Evolutionary conservation across 768 basidiomycete genomes (phyloP).

Genomic region (Sporobolomyces roseus): DNA sequence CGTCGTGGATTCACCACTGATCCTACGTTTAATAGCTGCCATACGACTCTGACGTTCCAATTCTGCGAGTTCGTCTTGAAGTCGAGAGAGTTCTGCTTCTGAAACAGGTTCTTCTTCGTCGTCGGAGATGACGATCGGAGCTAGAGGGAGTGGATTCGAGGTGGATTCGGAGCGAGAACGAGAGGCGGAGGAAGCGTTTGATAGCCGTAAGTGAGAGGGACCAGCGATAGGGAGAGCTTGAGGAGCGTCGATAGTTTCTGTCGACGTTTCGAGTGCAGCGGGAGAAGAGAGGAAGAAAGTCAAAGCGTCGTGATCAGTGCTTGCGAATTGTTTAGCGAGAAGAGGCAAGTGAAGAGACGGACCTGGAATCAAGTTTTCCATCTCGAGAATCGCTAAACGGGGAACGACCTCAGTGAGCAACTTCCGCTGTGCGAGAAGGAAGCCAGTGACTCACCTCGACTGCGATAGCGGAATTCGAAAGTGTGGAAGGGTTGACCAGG

Average conservation of each 20-base stretch:
- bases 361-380: not conserved
- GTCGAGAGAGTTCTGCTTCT: not conserved
- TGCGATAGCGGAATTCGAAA: conserved; percentile 4
- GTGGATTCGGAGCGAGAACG: no score
- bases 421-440: not conserved
- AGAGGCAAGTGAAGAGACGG: not conserved
- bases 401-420: not conserved
- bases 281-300: not conserved
- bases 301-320: not conserved
- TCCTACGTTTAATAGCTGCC: no score
- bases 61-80: not conserved
- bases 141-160: not conserved
- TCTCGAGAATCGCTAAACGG: not conserved
- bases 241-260: not conserved
- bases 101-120: not conserved
- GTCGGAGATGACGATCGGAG: not conserved
- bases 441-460: not conserved
- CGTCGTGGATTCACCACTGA: no score
- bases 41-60: not conserved
- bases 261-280: no score
- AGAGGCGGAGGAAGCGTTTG: not conserved
- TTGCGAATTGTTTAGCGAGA: no score
- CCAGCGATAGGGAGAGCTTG: not conserved
- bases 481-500: not conserved
- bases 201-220: not conserved